Evolutionary conservation across 2,329 filamentous ascomycete species (phyloP), one percentile per base, ranked within the genome.

Genomic region (Pyrenochaeta sp.): DNA sequence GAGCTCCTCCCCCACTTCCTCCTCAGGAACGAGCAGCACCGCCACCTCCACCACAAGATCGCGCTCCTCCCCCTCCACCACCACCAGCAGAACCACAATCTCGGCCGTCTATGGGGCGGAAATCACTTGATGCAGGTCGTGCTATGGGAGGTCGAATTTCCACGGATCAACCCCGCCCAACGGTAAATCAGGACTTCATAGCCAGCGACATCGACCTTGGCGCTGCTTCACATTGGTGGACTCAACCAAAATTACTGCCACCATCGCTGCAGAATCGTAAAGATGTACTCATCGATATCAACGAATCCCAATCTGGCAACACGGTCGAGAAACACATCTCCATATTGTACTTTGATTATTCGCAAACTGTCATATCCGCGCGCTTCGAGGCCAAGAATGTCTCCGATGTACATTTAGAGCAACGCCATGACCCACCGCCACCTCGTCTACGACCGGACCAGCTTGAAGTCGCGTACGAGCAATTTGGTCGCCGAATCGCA

Each of bases 331-430:
- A 93, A 61, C 87, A 93, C 54, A 83, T 97, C 36, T 95, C 90
- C 65, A 81, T 98, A n/a, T 79, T 99, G 7, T 99, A 91, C 79
- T 88, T 92, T 68, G 95, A 99, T 77, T 99, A 99, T 75, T 97
- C 93, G 15, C 95, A 98, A 73, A 98, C 94, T 0, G 83, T 96
- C 60, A 85, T 99, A 67, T 92, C 89, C 0, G 90, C 88, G 15
- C 87, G 84, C 45, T 98, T 90, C 73, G 90, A 97, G 72, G 81
- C 88, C 1, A 85, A 87, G 47, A 87, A 96, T 69, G 84, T 90
- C 2, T 81, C 85, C 1, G 88, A 94, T 67, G 89, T 88, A 10
- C 81, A 85, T 30, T 76, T 98, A 6, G 90, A 96, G 67, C 95
- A 99, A 76, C 87, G 88, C 39, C 94, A 98, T 68, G 91, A 97